Evolutionary conservation across 139 green algal genomes (phyloP), one percentile per base, ranked within the genome.

Genomic region (Edaphochlamys debaryana): DNA sequence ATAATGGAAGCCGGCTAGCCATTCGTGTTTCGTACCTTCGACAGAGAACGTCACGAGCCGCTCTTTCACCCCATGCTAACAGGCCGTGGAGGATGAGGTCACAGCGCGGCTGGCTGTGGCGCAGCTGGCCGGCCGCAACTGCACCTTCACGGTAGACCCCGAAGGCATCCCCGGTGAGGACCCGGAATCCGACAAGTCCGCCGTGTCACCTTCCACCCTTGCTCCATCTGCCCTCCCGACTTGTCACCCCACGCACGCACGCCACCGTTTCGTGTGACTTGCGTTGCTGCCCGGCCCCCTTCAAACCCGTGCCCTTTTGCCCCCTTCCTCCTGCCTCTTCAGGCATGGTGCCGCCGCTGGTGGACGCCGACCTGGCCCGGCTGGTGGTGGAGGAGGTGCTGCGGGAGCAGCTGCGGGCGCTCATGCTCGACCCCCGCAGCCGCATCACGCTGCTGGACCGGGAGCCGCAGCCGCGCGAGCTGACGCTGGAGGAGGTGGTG

Each of bases 41-140:
- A n/a, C n/a, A n/a, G n/a, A n/a, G n/a, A n/a, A n/a, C n/a, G n/a
- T n/a, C n/a, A n/a, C n/a, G n/a, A n/a, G n/a, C n/a, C 25, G 68
- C 13, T 29, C 6, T 58, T 38, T 27, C 68, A 23, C 68, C 68
- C n/a, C 37, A 9, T 74, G 38, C 29, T 27, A 40, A 1, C 38
- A 80, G 73, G 73, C 73, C n/a, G 37, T 80, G 9, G 73, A 80
- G n/a, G 73, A 80, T 20, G 73, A 80, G 58, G 56, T 80, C 6
- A 56, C 69, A 23, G 25, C 38, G 56, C 73, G 73, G 8, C 38
- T 80, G 37, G 73, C 73, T 2, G 73, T 41, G 17, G 32, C 66
- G 40, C 60, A 71, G 42, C 75, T 81, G 17, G 75, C 75, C 9
- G n/a, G 36, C 29, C 73, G 69, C 7, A 2, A 27, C 4, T 1